Evolutionary conservation across 169 alveolate genomes (phyloP).

Genomic region (Cryptosporidium canis): DNA sequence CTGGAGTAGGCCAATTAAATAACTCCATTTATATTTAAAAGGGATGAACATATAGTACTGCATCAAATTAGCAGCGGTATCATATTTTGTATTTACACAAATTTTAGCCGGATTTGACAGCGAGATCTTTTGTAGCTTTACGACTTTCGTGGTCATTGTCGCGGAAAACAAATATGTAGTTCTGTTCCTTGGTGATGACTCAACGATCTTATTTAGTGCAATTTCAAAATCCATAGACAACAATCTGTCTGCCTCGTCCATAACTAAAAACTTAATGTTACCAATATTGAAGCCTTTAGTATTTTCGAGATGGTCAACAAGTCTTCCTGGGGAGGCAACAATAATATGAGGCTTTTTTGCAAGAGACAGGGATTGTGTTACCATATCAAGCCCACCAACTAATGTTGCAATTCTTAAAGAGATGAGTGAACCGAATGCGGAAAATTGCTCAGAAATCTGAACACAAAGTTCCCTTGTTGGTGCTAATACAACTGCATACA

Average conservation of each 20-base stretch:
- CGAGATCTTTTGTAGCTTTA: conserved; percentile 96
- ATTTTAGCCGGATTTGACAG: conserved; percentile 95
- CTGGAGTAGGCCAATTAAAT: conserved; percentile 86
- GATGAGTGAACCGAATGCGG: conserved; percentile 91
- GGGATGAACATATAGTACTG: conserved; percentile 94
- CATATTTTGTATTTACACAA: conserved; percentile 88
- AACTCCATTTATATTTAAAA: conserved; percentile 92
- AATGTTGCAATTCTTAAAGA: conserved; percentile 92
- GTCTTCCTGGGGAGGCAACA: conserved; percentile 99
- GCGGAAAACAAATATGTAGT: conserved; percentile 98
- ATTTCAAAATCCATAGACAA: conserved; percentile 96
- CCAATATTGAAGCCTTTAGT: conserved; percentile 96
- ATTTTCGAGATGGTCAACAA: conserved; percentile 97
- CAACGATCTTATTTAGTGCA: conserved; percentile 93
- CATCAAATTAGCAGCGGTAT: conserved; percentile 90
- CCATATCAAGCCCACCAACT: conserved; percentile 98
- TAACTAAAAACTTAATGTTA: conserved; percentile 88
- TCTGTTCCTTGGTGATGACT: conserved; percentile 91
- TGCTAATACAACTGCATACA: conserved; percentile 90
- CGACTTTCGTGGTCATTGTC: conserved; percentile 98
- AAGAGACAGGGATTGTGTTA: conserved; percentile 92
- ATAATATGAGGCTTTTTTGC: conserved; percentile 97
- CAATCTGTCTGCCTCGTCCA: conserved; percentile 97
- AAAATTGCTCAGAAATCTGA: conserved; percentile 95
- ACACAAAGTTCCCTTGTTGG: conserved; percentile 99